Percentiles rank a stretch among this genome's conserved stretches.
These are phyloP conservation scores for Rugonectria rugulosa DNA, from an alignment of 2,329 filamentous ascomycete species.

Conservation along the genomic window DNA sequence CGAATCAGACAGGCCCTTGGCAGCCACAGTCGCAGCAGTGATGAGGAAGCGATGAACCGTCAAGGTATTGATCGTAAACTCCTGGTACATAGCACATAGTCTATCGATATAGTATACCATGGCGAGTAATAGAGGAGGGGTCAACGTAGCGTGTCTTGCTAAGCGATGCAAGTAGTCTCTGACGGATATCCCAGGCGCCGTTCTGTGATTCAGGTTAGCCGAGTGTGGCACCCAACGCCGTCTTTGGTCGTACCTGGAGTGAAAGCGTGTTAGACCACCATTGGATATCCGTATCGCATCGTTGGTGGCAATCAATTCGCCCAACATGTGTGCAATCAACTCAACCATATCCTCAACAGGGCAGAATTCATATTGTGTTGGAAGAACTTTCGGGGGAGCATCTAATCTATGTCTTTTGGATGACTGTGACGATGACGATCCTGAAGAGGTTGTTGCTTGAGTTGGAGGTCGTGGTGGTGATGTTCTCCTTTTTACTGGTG, in stretches of 20 bases:
- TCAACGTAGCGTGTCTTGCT: conserved; percentile 91
- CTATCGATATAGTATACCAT: conserved; percentile 99
- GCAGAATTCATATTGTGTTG: conserved; percentile 81
- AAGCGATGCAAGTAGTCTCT: conserved; percentile 91
- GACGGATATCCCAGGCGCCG: conserved; percentile 89
- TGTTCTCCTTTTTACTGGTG: conserved; percentile 45
- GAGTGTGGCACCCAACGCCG: conserved; percentile 13
- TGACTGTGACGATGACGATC: conserved; percentile 39
- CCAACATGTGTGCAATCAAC: conserved; percentile 92
- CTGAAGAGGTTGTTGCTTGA: conserved; percentile 39
- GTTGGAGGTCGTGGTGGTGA: conserved; percentile 38
- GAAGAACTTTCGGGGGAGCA: conserved; percentile 64
- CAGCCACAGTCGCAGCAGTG: conserved; percentile 91
- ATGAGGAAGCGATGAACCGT: conserved; percentile 98
- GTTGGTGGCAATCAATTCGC: conserved; percentile 93
- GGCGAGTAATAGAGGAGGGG: conserved; percentile 90
- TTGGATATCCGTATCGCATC: conserved; percentile 80
- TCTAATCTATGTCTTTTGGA: conserved; percentile 64
- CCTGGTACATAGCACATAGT: conserved; percentile 87
- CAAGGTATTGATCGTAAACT: conserved; percentile 94
- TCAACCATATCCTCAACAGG: conserved; percentile 86
- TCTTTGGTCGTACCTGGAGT: conserved; percentile 73
- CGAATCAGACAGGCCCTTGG: conserved; percentile 93
- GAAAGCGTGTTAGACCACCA: conserved; percentile 90
- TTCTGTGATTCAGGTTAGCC: conserved; percentile 49